Percentiles rank a stretch among this genome's conserved stretches.
phyloP scores from a whole-genome alignment of 2,329 filamentous ascomycete genomes.

The Microsporum ferrugineum region DNA sequence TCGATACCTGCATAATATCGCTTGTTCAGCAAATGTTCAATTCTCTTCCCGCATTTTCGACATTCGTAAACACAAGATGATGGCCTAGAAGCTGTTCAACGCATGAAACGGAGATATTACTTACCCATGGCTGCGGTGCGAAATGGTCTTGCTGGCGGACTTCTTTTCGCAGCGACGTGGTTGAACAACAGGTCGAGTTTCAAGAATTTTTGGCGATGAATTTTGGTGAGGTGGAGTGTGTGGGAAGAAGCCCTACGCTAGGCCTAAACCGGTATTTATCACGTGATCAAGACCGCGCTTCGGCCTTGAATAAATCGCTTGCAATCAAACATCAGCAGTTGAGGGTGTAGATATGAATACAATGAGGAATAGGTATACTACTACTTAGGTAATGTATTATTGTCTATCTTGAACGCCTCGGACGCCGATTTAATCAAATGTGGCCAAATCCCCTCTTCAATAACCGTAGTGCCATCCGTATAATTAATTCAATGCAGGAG shows the following conservation, averaged over 20 bases:
- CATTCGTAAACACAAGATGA: neutral
- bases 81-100: neutral
- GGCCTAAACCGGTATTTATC: slow-evolving; percentile 14
- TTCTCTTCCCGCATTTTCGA: neutral
- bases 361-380: too few species aligned
- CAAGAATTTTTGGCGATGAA: slow-evolving; percentile 6
- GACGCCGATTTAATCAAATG: neutral
- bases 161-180: slow-evolving; percentile 10
- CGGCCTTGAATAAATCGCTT: neutral
- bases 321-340: too few species aligned
- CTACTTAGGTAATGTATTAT: too few species aligned
- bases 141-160: slow-evolving; percentile 13
- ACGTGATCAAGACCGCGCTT: neutral
- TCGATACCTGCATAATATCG: slow-evolving; percentile 37
- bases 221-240: slow-evolving; percentile 18
- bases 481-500: neutral
- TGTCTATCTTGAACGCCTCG: neutral
- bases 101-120: slow-evolving; percentile 12
- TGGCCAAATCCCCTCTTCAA: neutral
- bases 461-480: neutral
- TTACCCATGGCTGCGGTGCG: slow-evolving; percentile 37
- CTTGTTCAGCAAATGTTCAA: neutral
- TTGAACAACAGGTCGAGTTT: slow-evolving; percentile 8
- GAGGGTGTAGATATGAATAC: too few species aligned
- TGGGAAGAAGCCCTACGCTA: slow-evolving; percentile 37